Evolutionary conservation across 2,329 filamentous ascomycete genomes (phyloP).

Genomic region (Colletotrichum godetiae): DNA sequence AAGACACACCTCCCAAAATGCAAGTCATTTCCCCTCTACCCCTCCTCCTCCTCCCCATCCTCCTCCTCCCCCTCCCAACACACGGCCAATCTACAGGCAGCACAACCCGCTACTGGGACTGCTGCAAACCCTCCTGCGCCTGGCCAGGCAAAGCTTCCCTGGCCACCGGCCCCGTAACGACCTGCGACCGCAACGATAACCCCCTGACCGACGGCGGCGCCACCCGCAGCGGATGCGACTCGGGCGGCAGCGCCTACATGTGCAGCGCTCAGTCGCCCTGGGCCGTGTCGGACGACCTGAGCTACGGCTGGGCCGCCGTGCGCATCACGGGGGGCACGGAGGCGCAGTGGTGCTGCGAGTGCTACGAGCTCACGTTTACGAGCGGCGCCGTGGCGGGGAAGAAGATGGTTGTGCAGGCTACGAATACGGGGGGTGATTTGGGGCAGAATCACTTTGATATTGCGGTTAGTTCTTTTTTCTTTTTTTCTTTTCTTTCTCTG

Average conservation of each 20-base stretch:
- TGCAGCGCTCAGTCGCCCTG: conserved; percentile 64
- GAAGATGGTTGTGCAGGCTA: conserved; percentile 70
- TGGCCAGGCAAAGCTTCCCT: conserved; percentile 61
- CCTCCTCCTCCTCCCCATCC: conserved; percentile 38
- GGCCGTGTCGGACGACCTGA: conserved; percentile 59
- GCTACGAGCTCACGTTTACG: conserved; percentile 71
- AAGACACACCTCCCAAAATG: neutral
- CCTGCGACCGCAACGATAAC: conserved; percentile 61
- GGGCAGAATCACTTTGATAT: conserved; percentile 67
- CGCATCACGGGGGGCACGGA: conserved; percentile 57
- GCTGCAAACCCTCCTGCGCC: conserved; percentile 69
- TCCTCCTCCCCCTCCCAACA: conserved; percentile 32
- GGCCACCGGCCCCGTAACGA: conserved; percentile 52
- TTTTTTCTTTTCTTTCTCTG: neutral
- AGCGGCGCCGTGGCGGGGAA: conserved; percentile 64
- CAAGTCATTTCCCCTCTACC: conserved; percentile 19
- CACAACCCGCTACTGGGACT: conserved; percentile 60
- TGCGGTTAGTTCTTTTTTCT: conserved; percentile 44
- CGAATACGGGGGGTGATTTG: conserved; percentile 68
- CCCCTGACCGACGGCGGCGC: conserved; percentile 54
- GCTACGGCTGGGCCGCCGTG: conserved; percentile 67
- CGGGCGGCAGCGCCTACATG: conserved; percentile 63
- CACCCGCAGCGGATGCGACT: conserved; percentile 49
- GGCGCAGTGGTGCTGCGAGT: conserved; percentile 62
- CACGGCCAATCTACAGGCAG: conserved; percentile 41